Conservation (phyloP, 1,284 basidiomycete species). For the Leccinum cinnamomeum region DNA sequence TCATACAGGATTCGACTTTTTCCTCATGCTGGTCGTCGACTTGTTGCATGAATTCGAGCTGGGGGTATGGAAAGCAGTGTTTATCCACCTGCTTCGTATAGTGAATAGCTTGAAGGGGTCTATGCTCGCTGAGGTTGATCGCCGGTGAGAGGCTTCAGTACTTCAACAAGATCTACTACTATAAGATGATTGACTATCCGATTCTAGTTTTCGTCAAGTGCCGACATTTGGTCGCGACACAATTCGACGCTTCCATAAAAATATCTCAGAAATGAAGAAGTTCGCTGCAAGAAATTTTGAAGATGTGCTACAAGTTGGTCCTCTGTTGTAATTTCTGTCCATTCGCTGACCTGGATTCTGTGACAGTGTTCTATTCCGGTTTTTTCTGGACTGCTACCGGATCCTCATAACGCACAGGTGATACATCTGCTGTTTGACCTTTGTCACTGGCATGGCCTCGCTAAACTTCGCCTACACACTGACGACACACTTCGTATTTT, state of each 20-base stretch:
- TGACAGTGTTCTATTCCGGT: not conserved
- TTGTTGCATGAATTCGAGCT: not conserved
- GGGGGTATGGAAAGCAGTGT: not conserved
- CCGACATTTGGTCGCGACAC: not conserved
- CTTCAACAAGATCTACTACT: too few relatives aligned
- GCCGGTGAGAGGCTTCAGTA: not conserved
- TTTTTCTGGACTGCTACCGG: not conserved
- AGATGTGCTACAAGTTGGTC: too few relatives aligned
- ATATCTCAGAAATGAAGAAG: too few relatives aligned
- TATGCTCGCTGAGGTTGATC: not conserved
- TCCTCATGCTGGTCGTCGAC: not conserved
- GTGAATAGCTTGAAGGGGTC: not conserved
- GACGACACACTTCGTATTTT: not conserved
- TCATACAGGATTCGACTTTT: not conserved
- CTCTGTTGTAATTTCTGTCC: too few relatives aligned
- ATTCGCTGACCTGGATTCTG: too few relatives aligned
- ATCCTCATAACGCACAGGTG: not conserved
- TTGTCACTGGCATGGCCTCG: too few relatives aligned
- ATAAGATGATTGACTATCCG: too few relatives aligned
- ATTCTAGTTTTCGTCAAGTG: not conserved
- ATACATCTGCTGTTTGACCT: not conserved
- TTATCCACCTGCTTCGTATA: not conserved
- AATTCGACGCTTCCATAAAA: too few relatives aligned
- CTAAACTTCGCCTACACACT: too few relatives aligned
- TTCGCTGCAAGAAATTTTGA: too few relatives aligned